Evolutionary conservation across 23 red algal species (phyloP).

Genomic region (Gracilaria vermiculophylla): DNA sequence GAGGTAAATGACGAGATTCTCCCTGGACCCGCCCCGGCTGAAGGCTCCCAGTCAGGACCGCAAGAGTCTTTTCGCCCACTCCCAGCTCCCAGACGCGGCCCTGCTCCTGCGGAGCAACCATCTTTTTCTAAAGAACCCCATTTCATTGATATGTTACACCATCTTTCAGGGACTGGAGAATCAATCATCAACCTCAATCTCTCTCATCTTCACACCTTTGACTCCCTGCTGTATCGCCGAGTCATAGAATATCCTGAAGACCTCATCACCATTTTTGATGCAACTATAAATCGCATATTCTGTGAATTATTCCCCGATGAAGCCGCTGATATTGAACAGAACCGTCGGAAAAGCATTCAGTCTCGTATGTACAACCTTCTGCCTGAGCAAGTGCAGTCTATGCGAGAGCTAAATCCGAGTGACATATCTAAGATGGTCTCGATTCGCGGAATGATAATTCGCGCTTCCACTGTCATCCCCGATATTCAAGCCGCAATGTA

Average conservation of each 20-base stretch:
- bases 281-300: slow-evolving; percentile 68
- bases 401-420: slow-evolving; percentile 87
- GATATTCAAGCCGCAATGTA: slow-evolving; percentile 94
- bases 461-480: slow-evolving; percentile 75
- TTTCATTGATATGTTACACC: slow-evolving; percentile 58
- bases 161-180: slow-evolving; percentile 72
- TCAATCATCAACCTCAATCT: slow-evolving; percentile 78
- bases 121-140: not conserved
- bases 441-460: slow-evolving; percentile 95
- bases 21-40: not conserved
- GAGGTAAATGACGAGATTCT: not conserved
- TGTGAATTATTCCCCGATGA: slow-evolving; percentile 48
- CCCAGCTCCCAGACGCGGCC: not conserved
- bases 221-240: slow-evolving; percentile 59
- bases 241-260: slow-evolving; percentile 81
- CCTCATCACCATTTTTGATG: slow-evolving; percentile 84
- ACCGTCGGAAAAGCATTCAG: slow-evolving; percentile 41
- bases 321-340: slow-evolving; percentile 25
- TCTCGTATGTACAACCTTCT: slow-evolving; percentile 78
- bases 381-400: slow-evolving; percentile 62
- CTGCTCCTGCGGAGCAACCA: not conserved
- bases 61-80: not conserved
- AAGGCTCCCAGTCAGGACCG: not conserved
- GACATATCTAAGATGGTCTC: slow-evolving; percentile 78
- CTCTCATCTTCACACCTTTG: slow-evolving; percentile 68